Percentiles rank a stretch among this genome's conserved stretches.
These are phyloP conservation scores for Fagopyrum tataricum DNA, from an alignment of 148 eudicot species.

Conservation along the genomic window DNA sequence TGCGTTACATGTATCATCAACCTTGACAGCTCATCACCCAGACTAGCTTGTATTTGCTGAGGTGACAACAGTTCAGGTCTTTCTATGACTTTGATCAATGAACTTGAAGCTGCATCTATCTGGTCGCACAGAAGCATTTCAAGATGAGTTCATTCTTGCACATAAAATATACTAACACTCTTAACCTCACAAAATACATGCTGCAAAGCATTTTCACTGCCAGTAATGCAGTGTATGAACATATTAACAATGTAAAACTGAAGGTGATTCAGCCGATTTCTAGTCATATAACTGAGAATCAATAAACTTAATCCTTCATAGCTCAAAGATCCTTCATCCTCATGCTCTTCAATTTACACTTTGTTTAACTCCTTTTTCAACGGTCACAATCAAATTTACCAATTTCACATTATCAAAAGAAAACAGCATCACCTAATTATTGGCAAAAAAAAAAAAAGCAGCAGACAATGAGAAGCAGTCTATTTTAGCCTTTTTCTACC, in stretches of 20 bases:
- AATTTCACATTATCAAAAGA: background rate
- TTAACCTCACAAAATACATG: background rate
- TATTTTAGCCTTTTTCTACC: too few relatives aligned
- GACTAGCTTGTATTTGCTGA: slow-evolving; percentile 30
- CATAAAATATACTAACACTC: background rate
- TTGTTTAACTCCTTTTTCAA: background rate
- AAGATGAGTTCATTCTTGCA: background rate
- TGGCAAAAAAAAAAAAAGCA: too few relatives aligned
- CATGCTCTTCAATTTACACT: background rate
- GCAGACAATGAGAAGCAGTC: too few relatives aligned
- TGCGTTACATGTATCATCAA: slow-evolving; percentile 26
- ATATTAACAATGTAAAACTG: background rate
- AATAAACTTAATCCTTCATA: background rate
- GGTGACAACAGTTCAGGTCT: slow-evolving; percentile 40
- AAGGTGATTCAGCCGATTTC: background rate
- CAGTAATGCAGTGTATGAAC: background rate
- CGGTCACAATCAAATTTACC: background rate
- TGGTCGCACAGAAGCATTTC: slow-evolving; percentile 17
- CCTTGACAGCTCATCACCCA: slow-evolving; percentile 34
- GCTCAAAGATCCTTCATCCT: background rate
- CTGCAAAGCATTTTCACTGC: background rate
- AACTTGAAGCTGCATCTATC: slow-evolving; percentile 36
- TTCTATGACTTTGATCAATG: slow-evolving; percentile 35
- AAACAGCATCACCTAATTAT: background rate
- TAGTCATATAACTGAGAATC: background rate